Conservation (phyloP, 306 rosid genomes). For the Begonia masoniana region DNA sequence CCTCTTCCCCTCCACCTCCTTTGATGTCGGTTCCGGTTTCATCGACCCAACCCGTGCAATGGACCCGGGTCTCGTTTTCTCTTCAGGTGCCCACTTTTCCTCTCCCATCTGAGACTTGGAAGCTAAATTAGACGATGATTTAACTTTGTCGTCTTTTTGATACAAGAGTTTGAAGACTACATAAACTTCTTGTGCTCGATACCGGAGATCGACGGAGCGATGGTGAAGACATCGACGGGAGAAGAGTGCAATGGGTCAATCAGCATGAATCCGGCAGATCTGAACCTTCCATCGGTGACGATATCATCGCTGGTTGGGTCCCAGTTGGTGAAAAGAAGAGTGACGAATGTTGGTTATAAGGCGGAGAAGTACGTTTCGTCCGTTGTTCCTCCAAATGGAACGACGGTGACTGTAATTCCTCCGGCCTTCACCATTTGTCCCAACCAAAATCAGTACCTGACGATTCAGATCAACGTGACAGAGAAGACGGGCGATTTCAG, state of each 20-base stretch:
- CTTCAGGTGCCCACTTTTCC: constrained; percentile 34
- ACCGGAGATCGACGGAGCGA: constrained; percentile 30
- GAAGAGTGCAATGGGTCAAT: constrained; percentile 24
- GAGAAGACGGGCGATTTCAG: constrained; percentile 31
- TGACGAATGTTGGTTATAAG: constrained; percentile 44
- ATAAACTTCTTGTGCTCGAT: constrained; percentile 71
- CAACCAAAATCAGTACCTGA: constrained; percentile 38
- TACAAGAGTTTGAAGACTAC: constrained; percentile 50
- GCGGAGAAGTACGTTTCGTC: constrained; percentile 52
- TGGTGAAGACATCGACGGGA: constrained; percentile 32
- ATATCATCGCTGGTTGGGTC: constrained; percentile 41
- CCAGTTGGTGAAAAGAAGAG: constrained; percentile 27
- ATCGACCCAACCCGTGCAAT: constrained; percentile 40
- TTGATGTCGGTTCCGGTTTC: constrained; percentile 71
- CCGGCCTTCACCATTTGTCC: constrained; percentile 52
- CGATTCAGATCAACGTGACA: constrained; percentile 38
- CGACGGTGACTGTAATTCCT: constrained; percentile 34
- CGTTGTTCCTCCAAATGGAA: constrained; percentile 67
- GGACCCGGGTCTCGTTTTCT: constrained; percentile 66
- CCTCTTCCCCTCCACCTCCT: constrained; percentile 53
- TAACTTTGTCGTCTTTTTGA: constrained; percentile 1
- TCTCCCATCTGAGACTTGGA: neutral
- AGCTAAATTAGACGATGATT: too few relatives aligned
- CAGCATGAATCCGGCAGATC: constrained; percentile 41
- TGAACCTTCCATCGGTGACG: constrained; percentile 82